phyloP scores from a whole-genome alignment of 176 grass and related monocot species.

The Oryza meridionalis region DNA sequence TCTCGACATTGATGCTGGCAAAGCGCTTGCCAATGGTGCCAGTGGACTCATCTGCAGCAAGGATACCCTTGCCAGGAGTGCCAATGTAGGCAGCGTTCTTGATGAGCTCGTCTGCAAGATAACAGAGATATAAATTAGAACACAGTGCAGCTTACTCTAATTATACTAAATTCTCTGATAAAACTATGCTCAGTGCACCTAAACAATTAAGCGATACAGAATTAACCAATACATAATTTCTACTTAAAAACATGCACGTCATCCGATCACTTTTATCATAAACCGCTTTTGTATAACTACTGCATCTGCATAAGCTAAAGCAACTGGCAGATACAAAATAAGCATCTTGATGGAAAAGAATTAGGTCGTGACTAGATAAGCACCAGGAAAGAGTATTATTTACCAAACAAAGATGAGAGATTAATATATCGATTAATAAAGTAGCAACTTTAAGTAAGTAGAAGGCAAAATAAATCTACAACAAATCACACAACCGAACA shows the following conservation, averaged over 20 bases:
- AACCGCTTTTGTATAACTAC: not conserved
- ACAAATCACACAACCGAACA: not conserved
- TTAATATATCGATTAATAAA: not conserved
- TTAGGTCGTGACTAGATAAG: not conserved
- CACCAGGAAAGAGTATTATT: not conserved
- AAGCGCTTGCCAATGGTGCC: slow-evolving; percentile 92
- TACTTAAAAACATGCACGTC: not conserved
- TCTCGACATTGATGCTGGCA: slow-evolving; percentile 90
- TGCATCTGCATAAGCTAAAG: not conserved
- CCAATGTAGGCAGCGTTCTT: slow-evolving; percentile 90
- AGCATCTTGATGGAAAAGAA: not conserved
- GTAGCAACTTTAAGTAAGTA: not conserved
- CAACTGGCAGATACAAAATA: not conserved
- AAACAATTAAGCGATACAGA: not conserved
- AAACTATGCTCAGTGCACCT: not conserved
- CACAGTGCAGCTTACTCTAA: not conserved
- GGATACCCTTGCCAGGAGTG: slow-evolving; percentile 90
- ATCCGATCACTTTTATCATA: not conserved
- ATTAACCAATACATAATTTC: not conserved
- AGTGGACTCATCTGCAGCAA: slow-evolving; percentile 84
- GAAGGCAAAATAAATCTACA: not conserved
- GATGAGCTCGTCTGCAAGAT: slow-evolving; percentile 79
- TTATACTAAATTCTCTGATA: not conserved
- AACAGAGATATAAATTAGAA: not conserved
- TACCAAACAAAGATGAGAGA: not conserved